Evolutionary conservation across 2,329 filamentous ascomycete species (phyloP), one percentile per base, ranked within the genome.

Genomic region (Grosmannia clavigera): DNA sequence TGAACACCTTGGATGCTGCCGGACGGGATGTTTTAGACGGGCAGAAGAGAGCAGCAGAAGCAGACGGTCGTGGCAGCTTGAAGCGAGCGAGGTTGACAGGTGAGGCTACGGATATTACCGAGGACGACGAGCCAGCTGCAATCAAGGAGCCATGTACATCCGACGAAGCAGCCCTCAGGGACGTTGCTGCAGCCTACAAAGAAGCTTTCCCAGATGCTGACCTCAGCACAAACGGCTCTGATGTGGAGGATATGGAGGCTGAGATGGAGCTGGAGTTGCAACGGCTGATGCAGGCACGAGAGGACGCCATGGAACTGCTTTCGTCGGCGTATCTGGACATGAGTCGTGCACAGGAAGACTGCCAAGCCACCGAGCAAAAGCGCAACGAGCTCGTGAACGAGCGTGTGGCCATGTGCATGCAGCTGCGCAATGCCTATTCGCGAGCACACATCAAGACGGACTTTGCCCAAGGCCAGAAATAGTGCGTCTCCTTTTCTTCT

Each of bases 401-500:
- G 57, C 65, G 73, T 57, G 72, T 67, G 29, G 67, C 69, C 5
- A 61, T 70, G 6, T 77, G 82, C 62, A 83, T 86, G 60, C 70
- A 72, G 19, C 76, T 75, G 5, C 74, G 83, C 29, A 87, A 86
- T 58, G 66, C 76, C 0, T 83, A 81, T 61, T 79, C 81, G 0
- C 79, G 76, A 58, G 66, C 66, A 0, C 76, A 76, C 0, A 85
- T 87, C 48, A 77, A 79, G 65, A 68, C 73, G 14, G 81, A 86
- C 59, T 86, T 84, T 66, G 81, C 81, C 1, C 71, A 74, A 54
- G 83, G 83, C 0, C 79, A 86, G 58, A 78, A 75, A 63, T 81
- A 85, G 70, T 72, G 65, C 67, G 70, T 65, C 7, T n/a, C 22
- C 31, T 3, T 16, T 56, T 2, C 25, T 46, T 56, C 27, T 46